Evolutionary conservation across 148 eudicot species (phyloP).

Genomic region (Silene uniflora): DNA sequence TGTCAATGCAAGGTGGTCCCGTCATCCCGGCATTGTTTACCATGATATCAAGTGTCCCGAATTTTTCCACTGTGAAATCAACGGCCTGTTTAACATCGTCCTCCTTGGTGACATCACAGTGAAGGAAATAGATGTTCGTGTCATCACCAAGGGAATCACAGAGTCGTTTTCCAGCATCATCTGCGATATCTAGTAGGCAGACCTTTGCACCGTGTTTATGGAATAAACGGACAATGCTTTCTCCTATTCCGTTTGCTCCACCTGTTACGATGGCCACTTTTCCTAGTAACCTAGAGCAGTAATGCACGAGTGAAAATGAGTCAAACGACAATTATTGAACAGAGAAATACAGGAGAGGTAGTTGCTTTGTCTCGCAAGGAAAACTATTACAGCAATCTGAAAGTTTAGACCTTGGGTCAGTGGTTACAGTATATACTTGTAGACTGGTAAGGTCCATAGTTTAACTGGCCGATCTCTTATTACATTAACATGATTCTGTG

Average conservation of each 20-base stretch:
- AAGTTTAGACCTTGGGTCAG: no score
- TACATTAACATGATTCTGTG: not conserved
- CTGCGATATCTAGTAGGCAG: conserved; percentile 61
- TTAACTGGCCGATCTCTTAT: not conserved
- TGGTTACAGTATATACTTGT: no score
- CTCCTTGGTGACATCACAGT: conserved; percentile 67
- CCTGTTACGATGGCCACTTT: conserved; percentile 92
- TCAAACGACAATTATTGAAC: not conserved
- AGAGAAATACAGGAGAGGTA: not conserved
- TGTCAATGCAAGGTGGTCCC: conserved; percentile 65
- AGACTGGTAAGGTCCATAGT: not conserved
- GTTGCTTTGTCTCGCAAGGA: not conserved
- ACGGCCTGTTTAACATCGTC: conserved; percentile 63
- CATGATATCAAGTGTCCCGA: conserved; percentile 75
- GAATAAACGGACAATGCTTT: conserved; percentile 89
- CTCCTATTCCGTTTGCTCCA: conserved; percentile 90
- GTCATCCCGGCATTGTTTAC: conserved; percentile 81
- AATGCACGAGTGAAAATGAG: not conserved
- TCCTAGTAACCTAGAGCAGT: conserved; percentile 59
- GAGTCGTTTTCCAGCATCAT: conserved; percentile 53
- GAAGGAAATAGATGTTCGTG: conserved; percentile 39
- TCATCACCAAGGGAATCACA: conserved; percentile 43
- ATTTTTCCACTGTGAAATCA: conserved; percentile 51
- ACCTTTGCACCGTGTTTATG: conserved; percentile 81
- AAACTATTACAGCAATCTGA: not conserved